Evolutionary conservation across 2,329 filamentous ascomycete species (phyloP).

Genomic region (Claviceps purpurea): DNA sequence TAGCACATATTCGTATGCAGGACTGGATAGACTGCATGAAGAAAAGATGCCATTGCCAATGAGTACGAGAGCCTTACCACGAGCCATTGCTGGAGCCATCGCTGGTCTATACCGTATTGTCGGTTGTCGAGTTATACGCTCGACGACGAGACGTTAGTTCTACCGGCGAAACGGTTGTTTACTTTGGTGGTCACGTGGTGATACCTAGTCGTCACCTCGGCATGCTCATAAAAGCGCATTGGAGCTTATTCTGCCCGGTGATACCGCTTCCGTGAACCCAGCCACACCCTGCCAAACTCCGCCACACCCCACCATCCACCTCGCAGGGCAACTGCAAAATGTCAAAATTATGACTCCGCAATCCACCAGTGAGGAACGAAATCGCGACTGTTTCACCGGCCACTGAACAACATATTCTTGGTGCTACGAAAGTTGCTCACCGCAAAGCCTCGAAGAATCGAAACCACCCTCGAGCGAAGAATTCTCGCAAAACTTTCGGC

Average conservation of each 20-base stretch:
- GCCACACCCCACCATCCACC: conserved; percentile 16
- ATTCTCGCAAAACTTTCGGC: neutral
- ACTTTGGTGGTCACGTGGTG: conserved; percentile 25
- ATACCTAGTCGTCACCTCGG: conserved; percentile 7
- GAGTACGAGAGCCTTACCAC: conserved; percentile 18
- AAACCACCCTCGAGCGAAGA: neutral
- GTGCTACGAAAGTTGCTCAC: neutral
- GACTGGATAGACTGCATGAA: neutral
- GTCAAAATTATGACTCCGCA: conserved; percentile 22
- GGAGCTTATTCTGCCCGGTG: conserved; percentile 15
- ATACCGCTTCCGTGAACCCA: conserved; percentile 15
- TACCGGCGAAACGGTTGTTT: conserved; percentile 17
- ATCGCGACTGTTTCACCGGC: neutral
- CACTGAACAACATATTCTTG: neutral
- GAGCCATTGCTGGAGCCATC: conserved; percentile 33
- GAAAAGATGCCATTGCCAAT: neutral
- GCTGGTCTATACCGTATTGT: conserved; percentile 2
- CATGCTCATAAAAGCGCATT: conserved; percentile 4
- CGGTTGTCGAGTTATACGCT: neutral
- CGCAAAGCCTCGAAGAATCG: neutral
- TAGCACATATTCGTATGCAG: neutral
- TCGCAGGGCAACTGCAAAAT: conserved; percentile 22
- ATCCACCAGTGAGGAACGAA: neutral
- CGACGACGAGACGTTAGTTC: neutral
- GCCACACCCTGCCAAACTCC: conserved; percentile 28